Conservation (phyloP, 495 filamentous ascomycete genomes). For the Hypoxylon trugodes region DNA sequence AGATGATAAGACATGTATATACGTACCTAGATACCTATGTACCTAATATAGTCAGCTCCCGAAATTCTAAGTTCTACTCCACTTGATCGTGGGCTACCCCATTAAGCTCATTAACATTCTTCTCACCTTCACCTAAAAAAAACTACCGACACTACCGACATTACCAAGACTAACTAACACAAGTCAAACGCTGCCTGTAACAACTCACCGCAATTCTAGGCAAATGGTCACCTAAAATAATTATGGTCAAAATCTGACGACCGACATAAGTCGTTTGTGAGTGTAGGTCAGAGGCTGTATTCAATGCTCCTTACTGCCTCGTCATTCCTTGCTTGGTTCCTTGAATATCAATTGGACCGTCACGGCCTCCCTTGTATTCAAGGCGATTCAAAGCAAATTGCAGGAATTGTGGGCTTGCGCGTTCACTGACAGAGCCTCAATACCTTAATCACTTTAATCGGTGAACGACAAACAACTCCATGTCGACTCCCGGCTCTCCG, state of each 20-base stretch:
- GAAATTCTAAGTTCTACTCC: too few species aligned
- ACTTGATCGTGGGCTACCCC: too few species aligned
- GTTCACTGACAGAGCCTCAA: constrained; percentile 20
- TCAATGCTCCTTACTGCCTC: neutral
- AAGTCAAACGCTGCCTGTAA: constrained; percentile 1
- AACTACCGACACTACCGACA: too few species aligned
- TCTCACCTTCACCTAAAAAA: too few species aligned
- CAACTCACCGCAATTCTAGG: constrained; percentile 4
- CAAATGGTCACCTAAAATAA: neutral
- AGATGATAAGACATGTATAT: too few species aligned
- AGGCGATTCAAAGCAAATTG: neutral
- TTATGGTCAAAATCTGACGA: neutral
- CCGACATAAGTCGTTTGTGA: neutral
- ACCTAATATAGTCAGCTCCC: too few species aligned
- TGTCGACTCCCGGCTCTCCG: neutral
- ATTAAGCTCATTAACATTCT: too few species aligned
- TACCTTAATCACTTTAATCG: too few species aligned
- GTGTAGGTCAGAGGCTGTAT: neutral
- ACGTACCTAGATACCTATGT: too few species aligned
- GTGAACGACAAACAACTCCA: neutral
- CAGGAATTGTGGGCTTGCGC: neutral
- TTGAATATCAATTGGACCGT: neutral
- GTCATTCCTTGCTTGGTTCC: neutral
- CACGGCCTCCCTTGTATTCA: constrained; percentile 7
- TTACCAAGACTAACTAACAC: too few species aligned